Base-by-base conservation (phyloP, 345 rosid species). In the Aquilaria sinensis region DNA sequence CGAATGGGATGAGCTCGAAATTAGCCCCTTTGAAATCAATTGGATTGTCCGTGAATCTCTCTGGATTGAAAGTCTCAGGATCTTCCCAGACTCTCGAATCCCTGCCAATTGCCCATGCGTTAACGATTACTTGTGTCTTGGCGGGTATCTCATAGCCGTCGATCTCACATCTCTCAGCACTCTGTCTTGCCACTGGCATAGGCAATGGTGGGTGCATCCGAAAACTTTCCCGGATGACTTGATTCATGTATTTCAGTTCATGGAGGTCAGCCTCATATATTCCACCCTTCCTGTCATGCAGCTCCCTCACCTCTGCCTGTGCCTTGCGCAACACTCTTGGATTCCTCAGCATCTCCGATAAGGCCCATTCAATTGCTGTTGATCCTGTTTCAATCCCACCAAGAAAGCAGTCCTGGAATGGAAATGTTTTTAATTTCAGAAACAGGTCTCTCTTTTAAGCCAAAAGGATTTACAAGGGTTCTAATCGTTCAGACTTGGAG, bases 361-460 rank as follows among this genome's bases (percentile, higher is more conserved):
- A 62, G 30, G 75, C 77, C 77, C 73, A 70, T 0, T 63, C 71
- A 6, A 72, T 13, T 13, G 45, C 14, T 37, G 72, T 47, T 7
- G 74, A 13, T 6, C 67, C 66, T 43, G 80, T 66, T 3, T 77
- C 80, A 12, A 45, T 48, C 1, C 80, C 77, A 13, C 63, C 77
- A 14, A 10, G 1, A 14, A 72, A 63, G 7, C 69, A 16, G 51
- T 70, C 77, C 67, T 67, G 60, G 23, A 57, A 37, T 37, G 43
- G 7, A 37, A 37, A 37, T 4, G 5, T 37, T 5, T 4, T 4
- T 3, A 3, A 37, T 0, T 23, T 23, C 5, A 0, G 8, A 37
- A 37, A 5, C 23, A 5, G 5, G 5, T 37, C 5, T 37, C 8
- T 4, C 1, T 37, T 37, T 37, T 4, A 37, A 9, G 5, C 8